Evolutionary conservation across 495 filamentous ascomycete species (phyloP).

Genomic region (Annulohypoxylon stygium): DNA sequence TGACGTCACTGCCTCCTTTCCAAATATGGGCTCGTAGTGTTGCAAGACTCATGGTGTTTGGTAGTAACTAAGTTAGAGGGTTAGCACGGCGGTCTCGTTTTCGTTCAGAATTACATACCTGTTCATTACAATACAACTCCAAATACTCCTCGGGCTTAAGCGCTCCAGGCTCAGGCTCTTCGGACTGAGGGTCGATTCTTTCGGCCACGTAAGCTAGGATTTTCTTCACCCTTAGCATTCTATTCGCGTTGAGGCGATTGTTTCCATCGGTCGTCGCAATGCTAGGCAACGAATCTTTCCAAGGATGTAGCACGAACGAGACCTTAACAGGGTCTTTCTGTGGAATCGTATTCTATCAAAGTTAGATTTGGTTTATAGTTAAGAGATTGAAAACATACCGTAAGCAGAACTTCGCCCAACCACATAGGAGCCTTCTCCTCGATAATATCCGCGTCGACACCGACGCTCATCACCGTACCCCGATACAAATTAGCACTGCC

Average conservation of each 20-base stretch:
- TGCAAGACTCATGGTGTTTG: constrained; percentile 85
- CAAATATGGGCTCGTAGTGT: constrained; percentile 92
- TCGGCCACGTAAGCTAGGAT: constrained; percentile 94
- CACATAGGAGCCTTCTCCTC: constrained; percentile 89
- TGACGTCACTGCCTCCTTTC: constrained; percentile 90
- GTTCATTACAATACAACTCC: constrained; percentile 92
- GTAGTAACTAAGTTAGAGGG: constrained; percentile 57
- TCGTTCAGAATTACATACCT: too few relatives aligned
- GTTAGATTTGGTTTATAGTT: constrained; percentile 40
- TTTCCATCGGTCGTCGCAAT: constrained; percentile 78
- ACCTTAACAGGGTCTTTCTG: constrained; percentile 94
- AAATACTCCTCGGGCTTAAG: constrained; percentile 91
- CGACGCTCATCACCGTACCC: constrained; percentile 83
- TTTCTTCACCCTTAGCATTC: constrained; percentile 96
- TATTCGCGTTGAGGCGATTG: constrained; percentile 92
- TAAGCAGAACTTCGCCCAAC: constrained; percentile 90
- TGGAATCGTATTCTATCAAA: constrained; percentile 78
- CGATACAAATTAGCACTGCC: constrained; percentile 93
- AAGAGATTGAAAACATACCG: constrained; percentile 59
- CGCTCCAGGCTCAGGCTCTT: constrained; percentile 66
- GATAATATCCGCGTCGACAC: constrained; percentile 82
- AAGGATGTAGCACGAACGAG: constrained; percentile 89
- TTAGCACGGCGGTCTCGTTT: too few relatives aligned
- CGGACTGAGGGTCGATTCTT: constrained; percentile 76
- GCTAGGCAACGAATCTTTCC: constrained; percentile 78